These are phyloP conservation scores for Wickerhamiella brachini DNA, from an alignment of 805 yeast genomes.

Conservation along the genomic window DNA sequence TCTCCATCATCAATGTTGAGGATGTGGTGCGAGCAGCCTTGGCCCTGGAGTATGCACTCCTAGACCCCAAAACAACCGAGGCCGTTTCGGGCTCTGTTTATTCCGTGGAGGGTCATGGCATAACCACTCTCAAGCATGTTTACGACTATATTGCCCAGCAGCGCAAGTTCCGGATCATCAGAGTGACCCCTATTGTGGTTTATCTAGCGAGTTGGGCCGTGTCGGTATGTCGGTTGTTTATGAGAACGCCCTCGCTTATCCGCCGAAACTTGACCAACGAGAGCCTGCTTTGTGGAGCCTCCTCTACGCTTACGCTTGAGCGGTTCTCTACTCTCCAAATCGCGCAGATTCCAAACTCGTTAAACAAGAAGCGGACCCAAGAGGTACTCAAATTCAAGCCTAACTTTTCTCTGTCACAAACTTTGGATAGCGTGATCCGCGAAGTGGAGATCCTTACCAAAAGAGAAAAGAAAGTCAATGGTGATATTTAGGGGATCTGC, in stretches of 20 bases:
- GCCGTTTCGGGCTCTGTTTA: conserved; percentile 8
- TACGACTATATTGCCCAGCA: conserved; percentile 11
- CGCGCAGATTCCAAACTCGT: conserved; percentile 17
- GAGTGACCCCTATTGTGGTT: conserved; percentile 15
- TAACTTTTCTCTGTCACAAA: conserved; percentile 15
- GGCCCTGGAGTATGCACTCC: conserved; percentile 21
- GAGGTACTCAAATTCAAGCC: conserved; percentile 13
- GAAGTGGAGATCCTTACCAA: conserved; percentile 7
- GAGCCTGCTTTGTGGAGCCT: conserved; percentile 11
- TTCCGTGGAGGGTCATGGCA: conserved; percentile 13
- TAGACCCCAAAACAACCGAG: conserved; percentile 14
- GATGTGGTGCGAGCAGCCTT: conserved; percentile 31
- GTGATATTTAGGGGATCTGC: too few species aligned
- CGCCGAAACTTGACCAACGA: conserved; percentile 2
- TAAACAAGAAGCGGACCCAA: conserved; percentile 10
- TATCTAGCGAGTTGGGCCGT: conserved; percentile 11
- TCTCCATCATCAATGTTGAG: conserved; percentile 22
- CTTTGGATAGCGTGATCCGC: conserved; percentile 13
- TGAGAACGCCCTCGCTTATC: conserved; percentile 6
- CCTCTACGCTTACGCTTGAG: conserved; percentile 16
- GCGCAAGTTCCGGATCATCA: conserved; percentile 8
- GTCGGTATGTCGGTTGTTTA: conserved; percentile 4
- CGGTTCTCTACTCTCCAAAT: conserved; percentile 18
- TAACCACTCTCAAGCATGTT: conserved; percentile 16
- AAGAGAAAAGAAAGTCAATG: not conserved